These are phyloP conservation scores for Sphaerulina musiva DNA, from an alignment of 2,329 filamentous ascomycete genomes.

Conservation along the genomic window DNA sequence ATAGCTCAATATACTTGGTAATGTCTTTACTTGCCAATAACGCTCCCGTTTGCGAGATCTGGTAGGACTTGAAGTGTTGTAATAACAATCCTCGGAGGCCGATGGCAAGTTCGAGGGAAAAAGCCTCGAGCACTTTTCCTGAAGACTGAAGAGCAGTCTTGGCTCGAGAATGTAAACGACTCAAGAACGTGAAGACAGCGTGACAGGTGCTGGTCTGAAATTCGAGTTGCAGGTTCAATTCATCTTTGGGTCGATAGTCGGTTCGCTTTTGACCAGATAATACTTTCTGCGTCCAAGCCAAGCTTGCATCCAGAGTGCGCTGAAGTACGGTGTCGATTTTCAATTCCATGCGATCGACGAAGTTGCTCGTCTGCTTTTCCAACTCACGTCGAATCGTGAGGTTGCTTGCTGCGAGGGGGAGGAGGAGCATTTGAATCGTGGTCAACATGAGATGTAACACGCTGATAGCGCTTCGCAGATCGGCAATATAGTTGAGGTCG, in stretches of 20 bases:
- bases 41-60: conserved; percentile 85
- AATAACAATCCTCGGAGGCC: conserved; percentile 72
- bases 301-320: conserved; percentile 62
- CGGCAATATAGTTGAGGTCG: conserved; percentile 75
- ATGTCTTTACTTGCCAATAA: conserved; percentile 96
- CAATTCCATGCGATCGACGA: conserved; percentile 72
- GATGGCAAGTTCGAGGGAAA: conserved; percentile 76
- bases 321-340: conserved; percentile 70
- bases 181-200: conserved; percentile 71
- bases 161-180: conserved; percentile 56
- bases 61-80: conserved; percentile 90
- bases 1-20: conserved; percentile 79
- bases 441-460: conserved; percentile 91
- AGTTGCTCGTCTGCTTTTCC: conserved; percentile 70
- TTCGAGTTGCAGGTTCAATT: conserved; percentile 61
- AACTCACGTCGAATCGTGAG: conserved; percentile 85
- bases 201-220: conserved; percentile 82
- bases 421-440: conserved; percentile 82
- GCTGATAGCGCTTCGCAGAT: conserved; percentile 72
- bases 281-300: conserved; percentile 69
- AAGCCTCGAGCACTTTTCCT: conserved; percentile 73
- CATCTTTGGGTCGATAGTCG: conserved; percentile 83
- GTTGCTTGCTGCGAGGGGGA: conserved; percentile 81
- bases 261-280: conserved; percentile 75
- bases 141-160: conserved; percentile 58